phyloP scores from a whole-genome alignment of 2,329 filamentous ascomycete species.

The Aspergillus flavus region DNA sequence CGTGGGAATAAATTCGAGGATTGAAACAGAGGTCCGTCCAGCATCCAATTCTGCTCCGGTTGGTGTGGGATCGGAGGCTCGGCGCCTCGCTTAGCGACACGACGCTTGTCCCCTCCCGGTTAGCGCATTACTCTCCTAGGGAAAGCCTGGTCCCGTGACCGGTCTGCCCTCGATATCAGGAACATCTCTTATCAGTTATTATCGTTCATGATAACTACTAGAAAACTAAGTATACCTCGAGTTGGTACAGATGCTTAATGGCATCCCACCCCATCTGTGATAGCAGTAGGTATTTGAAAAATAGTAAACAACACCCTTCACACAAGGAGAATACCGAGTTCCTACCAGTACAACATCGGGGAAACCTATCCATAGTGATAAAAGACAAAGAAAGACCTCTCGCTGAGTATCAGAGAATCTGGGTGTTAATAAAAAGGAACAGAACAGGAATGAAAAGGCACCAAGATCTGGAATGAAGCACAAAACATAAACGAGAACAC shows the following conservation, averaged over 20 bases:
- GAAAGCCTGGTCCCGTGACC: conserved; percentile 33
- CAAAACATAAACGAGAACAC: conserved; percentile 4
- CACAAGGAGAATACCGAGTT: background rate
- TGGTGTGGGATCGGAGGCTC: conserved; percentile 32
- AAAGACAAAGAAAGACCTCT: background rate
- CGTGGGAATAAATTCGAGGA: conserved; percentile 28
- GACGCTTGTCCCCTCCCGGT: conserved; percentile 24
- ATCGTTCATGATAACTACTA: too few relatives aligned
- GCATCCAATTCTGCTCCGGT: conserved; percentile 21
- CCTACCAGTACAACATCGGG: background rate
- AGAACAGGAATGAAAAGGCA: conserved; percentile 5
- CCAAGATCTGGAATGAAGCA: conserved; percentile 14
- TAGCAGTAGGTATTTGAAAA: background rate
- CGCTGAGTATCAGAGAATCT: conserved; percentile 1
- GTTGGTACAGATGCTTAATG: background rate
- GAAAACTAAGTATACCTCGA: background rate
- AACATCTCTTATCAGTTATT: background rate
- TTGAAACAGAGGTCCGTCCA: conserved; percentile 11
- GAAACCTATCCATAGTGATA: background rate
- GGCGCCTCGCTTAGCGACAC: conserved; percentile 38
- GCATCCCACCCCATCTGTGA: background rate
- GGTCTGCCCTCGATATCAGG: conserved; percentile 22
- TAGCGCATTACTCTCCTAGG: conserved; percentile 29
- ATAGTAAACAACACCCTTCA: background rate
- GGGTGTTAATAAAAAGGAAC: background rate